Conservation (phyloP, 148 eudicot species). For the Chenopodium formosanum region DNA sequence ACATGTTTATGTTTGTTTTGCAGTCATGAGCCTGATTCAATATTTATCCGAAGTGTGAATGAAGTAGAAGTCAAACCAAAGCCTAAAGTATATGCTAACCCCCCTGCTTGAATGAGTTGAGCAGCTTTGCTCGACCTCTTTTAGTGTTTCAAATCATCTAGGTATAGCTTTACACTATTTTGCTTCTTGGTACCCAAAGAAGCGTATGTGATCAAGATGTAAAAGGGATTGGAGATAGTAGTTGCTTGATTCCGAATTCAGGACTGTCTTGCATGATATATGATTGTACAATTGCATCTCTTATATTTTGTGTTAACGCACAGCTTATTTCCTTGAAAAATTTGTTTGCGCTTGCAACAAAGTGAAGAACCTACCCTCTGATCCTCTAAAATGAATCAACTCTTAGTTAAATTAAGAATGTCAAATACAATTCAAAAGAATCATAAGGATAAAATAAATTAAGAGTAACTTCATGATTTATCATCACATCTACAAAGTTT, state of each 20-base stretch:
- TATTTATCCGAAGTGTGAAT: conserved; percentile 78
- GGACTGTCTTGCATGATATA: not conserved
- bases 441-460: too few relatives aligned
- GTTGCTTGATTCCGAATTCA: not conserved
- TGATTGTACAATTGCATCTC: not conserved
- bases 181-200: conserved; percentile 22
- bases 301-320: not conserved
- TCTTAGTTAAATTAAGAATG: too few relatives aligned
- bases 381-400: too few relatives aligned
- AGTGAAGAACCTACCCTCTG: too few relatives aligned
- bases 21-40: conserved; percentile 94
- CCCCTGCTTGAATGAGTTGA: conserved; percentile 45
- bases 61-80: conserved; percentile 98
- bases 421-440: too few relatives aligned
- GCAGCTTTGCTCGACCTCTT: conserved; percentile 5
- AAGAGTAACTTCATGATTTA: too few relatives aligned
- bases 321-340: not conserved
- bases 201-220: conserved; percentile 28
- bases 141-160: conserved; percentile 10
- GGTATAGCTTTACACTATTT: conserved; percentile 27
- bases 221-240: conserved; percentile 9
- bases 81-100: conserved; percentile 73
- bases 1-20: conserved; percentile 17
- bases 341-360: too few relatives aligned
- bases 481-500: too few relatives aligned